phyloP scores from a whole-genome alignment of 345 rosid species.

The Eucalyptus fibrosa region DNA sequence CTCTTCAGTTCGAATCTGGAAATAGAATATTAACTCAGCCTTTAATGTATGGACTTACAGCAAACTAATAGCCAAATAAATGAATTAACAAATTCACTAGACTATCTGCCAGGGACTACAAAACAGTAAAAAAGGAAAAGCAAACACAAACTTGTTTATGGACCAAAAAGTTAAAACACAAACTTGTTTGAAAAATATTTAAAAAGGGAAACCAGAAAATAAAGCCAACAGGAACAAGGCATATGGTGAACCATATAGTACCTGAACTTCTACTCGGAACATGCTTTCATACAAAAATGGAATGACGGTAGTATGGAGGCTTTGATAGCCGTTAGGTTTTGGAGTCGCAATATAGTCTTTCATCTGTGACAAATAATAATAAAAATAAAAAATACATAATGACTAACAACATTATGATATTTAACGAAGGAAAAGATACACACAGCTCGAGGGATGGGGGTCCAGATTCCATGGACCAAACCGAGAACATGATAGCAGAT shows the following conservation, averaged over 20 bases:
- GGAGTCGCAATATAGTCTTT: slow-evolving; percentile 99
- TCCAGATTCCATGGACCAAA: slow-evolving; percentile 95
- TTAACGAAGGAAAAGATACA: slow-evolving; percentile 2
- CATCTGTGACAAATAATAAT: slow-evolving; percentile 28
- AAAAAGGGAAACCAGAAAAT: neutral
- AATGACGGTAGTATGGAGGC: slow-evolving; percentile 89
- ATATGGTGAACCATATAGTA: slow-evolving; percentile 1
- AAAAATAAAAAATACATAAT: neutral
- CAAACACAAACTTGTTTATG: neutral
- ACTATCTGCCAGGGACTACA: neutral
- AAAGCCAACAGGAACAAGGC: neutral
- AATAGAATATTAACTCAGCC: neutral
- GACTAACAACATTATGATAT: neutral
- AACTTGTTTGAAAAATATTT: neutral
- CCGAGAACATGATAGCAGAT: slow-evolving; percentile 98
- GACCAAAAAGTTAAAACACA: neutral
- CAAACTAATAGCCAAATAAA: neutral
- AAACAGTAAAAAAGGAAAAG: neutral
- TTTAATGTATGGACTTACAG: neutral
- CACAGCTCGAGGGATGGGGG: slow-evolving; percentile 89
- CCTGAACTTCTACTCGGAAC: slow-evolving; percentile 90
- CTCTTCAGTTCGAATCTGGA: slow-evolving; percentile 96
- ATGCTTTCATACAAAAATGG: slow-evolving; percentile 88
- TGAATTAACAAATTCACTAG: neutral
- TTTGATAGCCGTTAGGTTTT: slow-evolving; percentile 97